phyloP scores from a whole-genome alignment of 2,329 filamentous ascomycete species.

The Rasamsonia emersonii region DNA sequence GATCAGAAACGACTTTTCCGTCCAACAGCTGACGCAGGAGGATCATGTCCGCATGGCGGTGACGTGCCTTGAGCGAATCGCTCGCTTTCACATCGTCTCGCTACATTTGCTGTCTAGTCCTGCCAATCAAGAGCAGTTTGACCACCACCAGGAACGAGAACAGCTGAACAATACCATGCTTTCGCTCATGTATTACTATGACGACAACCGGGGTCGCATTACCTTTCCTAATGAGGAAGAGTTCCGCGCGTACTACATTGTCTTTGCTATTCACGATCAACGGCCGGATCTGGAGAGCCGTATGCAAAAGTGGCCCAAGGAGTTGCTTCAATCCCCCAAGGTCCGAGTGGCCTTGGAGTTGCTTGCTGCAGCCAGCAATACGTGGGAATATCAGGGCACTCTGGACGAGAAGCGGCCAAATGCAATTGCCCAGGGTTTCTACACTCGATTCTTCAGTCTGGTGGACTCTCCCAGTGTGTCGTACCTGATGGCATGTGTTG shows the following conservation, averaged over 20 bases:
- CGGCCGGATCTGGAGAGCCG: slow-evolving; percentile 49
- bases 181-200: slow-evolving; percentile 53
- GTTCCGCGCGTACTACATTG: slow-evolving; percentile 55
- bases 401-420: slow-evolving; percentile 42
- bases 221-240: slow-evolving; percentile 53
- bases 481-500: slow-evolving; percentile 56
- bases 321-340: slow-evolving; percentile 42
- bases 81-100: slow-evolving; percentile 55
- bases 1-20: slow-evolving; percentile 57
- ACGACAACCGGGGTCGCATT: slow-evolving; percentile 44
- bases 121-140: slow-evolving; percentile 45
- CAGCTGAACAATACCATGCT: slow-evolving; percentile 56
- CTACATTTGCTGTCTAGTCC: slow-evolving; percentile 50
- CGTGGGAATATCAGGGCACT: slow-evolving; percentile 43
- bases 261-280: slow-evolving; percentile 46
- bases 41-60: slow-evolving; percentile 50
- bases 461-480: slow-evolving; percentile 48
- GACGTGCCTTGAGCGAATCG: slow-evolving; percentile 54
- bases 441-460: slow-evolving; percentile 49
- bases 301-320: slow-evolving; percentile 46
- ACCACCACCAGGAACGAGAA: slow-evolving; percentile 53
- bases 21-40: slow-evolving; percentile 50
- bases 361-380: slow-evolving; percentile 47
- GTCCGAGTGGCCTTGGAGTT: slow-evolving; percentile 51
- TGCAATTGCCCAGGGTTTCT: slow-evolving; percentile 50